A percentile compares a stretch with the other conserved stretches of the same genome.
phyloP scores from a whole-genome alignment of 1,139 yeast species.

The Taiozyma sp. region DNA sequence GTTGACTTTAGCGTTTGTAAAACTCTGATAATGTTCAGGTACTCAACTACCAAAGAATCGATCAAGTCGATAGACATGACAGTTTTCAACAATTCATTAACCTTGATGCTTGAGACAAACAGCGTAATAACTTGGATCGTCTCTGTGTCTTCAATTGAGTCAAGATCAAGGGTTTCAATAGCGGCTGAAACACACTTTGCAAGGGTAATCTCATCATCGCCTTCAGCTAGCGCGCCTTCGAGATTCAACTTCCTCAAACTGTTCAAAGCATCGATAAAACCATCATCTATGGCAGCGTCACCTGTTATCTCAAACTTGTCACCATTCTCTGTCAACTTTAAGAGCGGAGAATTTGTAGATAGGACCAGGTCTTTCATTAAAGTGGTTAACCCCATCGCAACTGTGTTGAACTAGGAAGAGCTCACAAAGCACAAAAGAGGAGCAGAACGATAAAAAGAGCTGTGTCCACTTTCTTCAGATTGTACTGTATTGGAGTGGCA shows the following conservation, averaged over 20 bases:
- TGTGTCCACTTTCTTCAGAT: background rate
- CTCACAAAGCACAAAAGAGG: background rate
- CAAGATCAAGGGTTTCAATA: constrained; percentile 1
- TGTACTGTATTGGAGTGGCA: background rate
- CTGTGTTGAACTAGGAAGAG: background rate
- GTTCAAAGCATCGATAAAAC: constrained; percentile 8
- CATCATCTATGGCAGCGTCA: background rate
- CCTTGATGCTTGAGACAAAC: constrained; percentile 11
- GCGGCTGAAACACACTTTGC: background rate
- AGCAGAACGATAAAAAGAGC: background rate
- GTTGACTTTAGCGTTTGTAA: constrained; percentile 5
- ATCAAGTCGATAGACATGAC: constrained; percentile 11
- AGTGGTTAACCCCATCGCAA: background rate
- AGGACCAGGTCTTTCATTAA: background rate
- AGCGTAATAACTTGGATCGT: constrained; percentile 10
- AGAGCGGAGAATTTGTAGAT: background rate
- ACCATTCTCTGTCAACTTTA: background rate
- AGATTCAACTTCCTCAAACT: constrained; percentile 4
- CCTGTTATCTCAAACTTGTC: background rate
- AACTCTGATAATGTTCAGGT: constrained; percentile 10
- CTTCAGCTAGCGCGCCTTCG: constrained; percentile 2
- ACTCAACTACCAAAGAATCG: constrained; percentile 8
- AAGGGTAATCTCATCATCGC: background rate
- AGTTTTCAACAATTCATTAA: constrained; percentile 13
- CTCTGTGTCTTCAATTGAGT: background rate